Percentiles rank a stretch among this genome's conserved stretches.
Evolutionary conservation across 1,139 yeast species (phyloP).

Genomic region (Debaryomyces robertsiae): DNA sequence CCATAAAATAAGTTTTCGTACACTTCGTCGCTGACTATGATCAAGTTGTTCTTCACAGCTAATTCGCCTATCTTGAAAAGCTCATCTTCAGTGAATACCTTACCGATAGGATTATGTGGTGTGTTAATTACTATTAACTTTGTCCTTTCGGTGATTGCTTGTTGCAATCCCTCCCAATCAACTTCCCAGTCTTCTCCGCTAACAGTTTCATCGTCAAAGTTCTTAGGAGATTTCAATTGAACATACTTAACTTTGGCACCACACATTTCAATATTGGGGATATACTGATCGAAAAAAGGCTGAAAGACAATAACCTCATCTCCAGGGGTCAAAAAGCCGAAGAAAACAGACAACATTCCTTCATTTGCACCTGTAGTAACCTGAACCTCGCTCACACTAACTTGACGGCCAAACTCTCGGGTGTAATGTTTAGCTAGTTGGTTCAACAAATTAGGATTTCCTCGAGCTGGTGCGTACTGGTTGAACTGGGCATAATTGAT

Average conservation of each 20-base stretch:
- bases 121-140: constrained; percentile 86
- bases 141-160: constrained; percentile 71
- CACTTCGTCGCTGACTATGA: constrained; percentile 89
- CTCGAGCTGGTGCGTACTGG: constrained; percentile 91
- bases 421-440: constrained; percentile 74
- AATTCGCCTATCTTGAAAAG: constrained; percentile 72
- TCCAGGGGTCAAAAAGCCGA: constrained; percentile 82
- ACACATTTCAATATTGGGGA: constrained; percentile 87
- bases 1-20: constrained; percentile 85
- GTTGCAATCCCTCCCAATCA: constrained; percentile 74
- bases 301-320: constrained; percentile 98
- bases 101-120: constrained; percentile 97
- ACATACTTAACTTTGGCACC: constrained; percentile 91
- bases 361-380: constrained; percentile 97
- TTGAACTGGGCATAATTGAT: constrained; percentile 71
- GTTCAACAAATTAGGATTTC: constrained; percentile 72
- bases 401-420: constrained; percentile 60
- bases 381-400: constrained; percentile 66
- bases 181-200: constrained; percentile 86
- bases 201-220: constrained; percentile 62
- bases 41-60: constrained; percentile 79
- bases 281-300: constrained; percentile 96
- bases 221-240: constrained; percentile 80
- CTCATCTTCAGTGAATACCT: constrained; percentile 77
- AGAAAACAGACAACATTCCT: constrained; percentile 83